Base-by-base conservation (phyloP, 257 asterid genomes). In the Fraxinus americana region DNA sequence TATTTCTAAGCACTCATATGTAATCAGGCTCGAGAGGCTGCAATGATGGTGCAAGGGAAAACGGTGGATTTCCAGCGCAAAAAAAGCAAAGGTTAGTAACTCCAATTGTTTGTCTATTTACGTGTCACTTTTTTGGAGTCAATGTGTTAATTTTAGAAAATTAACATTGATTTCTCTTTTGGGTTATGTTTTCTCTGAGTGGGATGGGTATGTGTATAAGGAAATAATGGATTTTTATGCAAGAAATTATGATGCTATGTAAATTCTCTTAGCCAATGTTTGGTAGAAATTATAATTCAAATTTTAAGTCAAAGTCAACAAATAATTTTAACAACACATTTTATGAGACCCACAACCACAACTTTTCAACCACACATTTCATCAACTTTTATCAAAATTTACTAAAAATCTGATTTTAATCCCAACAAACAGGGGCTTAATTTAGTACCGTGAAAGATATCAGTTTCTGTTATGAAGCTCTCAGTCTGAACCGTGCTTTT, bases 61-160 rank as follows among this genome's bases (percentile, higher is more conserved):
- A 89, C 92, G 59, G 97, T 96, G 73, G 99, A 96, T 90, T 85
- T 88, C 85, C 99, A 96, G 94, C 88, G 99, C 48, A 93, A 87
- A 86, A 96, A 88, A 90, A 92, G 89, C 90, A 92, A 92, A 96
- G 99, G 99, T 94, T 35, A 80, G 81, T 70, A 16, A 63, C 39
- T 77, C 67, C 52, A 39, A 27, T 27, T 7, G 4, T 63, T 63
- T 63, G 36, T 63, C 69, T 25, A 12, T 23, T 27, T 63, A 27
- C 3, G 2, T 27, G 19, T 25, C 34, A 8, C 3, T 9, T 63
- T 63, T 11, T 27, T 27, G 2, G 35, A 27, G 29, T 63, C 69
- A 57, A 54, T 59, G 69, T 27, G 19, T 63, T 32, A 63, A 63
- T 63, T 25, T 63, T 27, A 63, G 69, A 63, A 63, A 25, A 25